Evolutionary conservation across 768 basidiomycete genomes (phyloP).

Genomic region (Naganishia antarctica): DNA sequence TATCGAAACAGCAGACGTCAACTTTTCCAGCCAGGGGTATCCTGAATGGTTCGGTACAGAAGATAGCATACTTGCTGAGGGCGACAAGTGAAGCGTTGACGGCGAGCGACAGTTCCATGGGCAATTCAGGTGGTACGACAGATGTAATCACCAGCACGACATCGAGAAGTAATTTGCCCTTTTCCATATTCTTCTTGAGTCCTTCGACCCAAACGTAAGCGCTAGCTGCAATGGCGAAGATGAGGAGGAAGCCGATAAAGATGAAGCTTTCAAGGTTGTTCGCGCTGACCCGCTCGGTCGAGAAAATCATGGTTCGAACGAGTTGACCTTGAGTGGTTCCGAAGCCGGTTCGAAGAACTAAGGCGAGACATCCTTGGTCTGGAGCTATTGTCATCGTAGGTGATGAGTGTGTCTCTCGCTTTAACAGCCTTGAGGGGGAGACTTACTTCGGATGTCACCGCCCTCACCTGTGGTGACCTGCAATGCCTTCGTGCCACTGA

Average conservation of each 20-base stretch:
- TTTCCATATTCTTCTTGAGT: conserved; percentile 88
- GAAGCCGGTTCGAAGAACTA: conserved; percentile 91
- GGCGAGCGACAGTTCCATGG: conserved; percentile 94
- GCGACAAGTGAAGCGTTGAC: conserved; percentile 94
- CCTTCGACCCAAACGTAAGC: conserved; percentile 99
- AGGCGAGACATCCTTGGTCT: conserved; percentile 84
- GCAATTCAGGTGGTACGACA: conserved; percentile 94
- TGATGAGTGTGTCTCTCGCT: not conserved
- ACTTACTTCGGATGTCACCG: conserved; percentile 49
- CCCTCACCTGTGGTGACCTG: conserved; percentile 61
- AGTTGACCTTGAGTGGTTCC: conserved; percentile 96
- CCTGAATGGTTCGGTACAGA: conserved; percentile 98
- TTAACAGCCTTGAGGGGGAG: not conserved
- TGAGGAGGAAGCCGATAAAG: conserved; percentile 95
- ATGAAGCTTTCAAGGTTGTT: conserved; percentile 94
- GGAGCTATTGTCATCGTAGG: conserved; percentile 53
- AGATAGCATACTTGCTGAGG: conserved; percentile 89
- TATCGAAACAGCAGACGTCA: conserved; percentile 98
- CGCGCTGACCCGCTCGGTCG: conserved; percentile 90
- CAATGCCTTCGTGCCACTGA: conserved; percentile 94
- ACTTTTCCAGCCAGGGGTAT: conserved; percentile 93
- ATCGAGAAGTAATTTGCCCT: conserved; percentile 88
- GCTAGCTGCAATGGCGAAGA: conserved; percentile 94
- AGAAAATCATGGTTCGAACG: conserved; percentile 98
- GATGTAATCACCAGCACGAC: conserved; percentile 95